These are phyloP conservation scores for Medicago arabica DNA, from an alignment of 306 rosid genomes.

Conservation along the genomic window DNA sequence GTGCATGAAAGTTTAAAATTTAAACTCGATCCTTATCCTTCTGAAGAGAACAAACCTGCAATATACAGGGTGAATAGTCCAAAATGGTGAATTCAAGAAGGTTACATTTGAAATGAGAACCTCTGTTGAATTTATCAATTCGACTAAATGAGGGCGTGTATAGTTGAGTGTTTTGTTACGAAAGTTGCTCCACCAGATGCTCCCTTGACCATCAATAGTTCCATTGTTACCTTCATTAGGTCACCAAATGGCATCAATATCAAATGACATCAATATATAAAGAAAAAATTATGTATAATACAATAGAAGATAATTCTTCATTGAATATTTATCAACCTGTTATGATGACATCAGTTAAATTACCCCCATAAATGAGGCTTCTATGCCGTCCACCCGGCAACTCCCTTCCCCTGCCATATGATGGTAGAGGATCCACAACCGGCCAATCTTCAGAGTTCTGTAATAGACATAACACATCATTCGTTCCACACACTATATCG, in stretches of 20 bases:
- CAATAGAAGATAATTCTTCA: constrained; percentile 8
- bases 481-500: neutral
- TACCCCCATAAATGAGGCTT: constrained; percentile 75
- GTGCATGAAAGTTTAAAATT: constrained; percentile 19
- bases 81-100: constrained; percentile 74
- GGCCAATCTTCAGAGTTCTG: constrained; percentile 78
- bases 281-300: constrained; percentile 19
- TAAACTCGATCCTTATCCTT: no score
- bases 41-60: constrained; percentile 72
- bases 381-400: constrained; percentile 76
- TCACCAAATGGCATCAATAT: constrained; percentile 38
- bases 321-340: constrained; percentile 57
- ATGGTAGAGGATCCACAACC: constrained; percentile 74
- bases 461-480: constrained; percentile 33
- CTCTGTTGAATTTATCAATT: constrained; percentile 71
- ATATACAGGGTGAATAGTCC: constrained; percentile 83
- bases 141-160: constrained; percentile 82
- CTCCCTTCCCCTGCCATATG: constrained; percentile 95
- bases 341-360: constrained; percentile 77
- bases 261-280: constrained; percentile 34
- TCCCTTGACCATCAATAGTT: constrained; percentile 78
- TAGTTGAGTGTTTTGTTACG: constrained; percentile 61
- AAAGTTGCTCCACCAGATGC: constrained; percentile 75
- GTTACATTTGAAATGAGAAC: constrained; percentile 71
- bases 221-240: constrained; percentile 73